Evolutionary conservation across 768 basidiomycete species (phyloP).

Genomic region (Leccinellum luteum): DNA sequence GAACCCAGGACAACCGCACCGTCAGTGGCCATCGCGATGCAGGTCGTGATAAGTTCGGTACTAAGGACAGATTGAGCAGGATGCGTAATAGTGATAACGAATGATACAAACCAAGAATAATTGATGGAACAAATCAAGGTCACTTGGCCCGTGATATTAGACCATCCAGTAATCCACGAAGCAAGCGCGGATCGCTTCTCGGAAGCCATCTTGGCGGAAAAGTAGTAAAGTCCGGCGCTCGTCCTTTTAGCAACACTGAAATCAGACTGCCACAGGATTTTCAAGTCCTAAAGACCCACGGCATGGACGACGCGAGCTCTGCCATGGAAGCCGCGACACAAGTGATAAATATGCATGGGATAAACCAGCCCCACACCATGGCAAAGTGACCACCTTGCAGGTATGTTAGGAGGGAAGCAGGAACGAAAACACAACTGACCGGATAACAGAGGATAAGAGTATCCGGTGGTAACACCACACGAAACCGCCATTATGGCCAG

Average conservation of each 20-base stretch:
- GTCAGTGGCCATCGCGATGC: constrained; percentile 24
- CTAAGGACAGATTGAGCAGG: constrained; percentile 3
- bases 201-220: constrained; percentile 28
- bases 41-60: constrained; percentile 17
- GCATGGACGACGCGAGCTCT: constrained; percentile 9
- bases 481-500: constrained; percentile 24
- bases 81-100: not conserved
- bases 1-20: constrained; percentile 17
- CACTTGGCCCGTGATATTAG: constrained; percentile 27
- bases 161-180: constrained; percentile 31
- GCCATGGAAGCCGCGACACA: constrained; percentile 12
- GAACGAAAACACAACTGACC: not conserved
- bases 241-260: constrained; percentile 8
- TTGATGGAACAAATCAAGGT: constrained; percentile 26
- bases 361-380: constrained; percentile 8
- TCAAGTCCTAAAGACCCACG: not conserved
- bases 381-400: not conserved
- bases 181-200: constrained; percentile 24
- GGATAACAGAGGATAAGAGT: not conserved
- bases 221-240: constrained; percentile 29
- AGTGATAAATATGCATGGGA: constrained; percentile 10
- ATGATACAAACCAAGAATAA: constrained; percentile 15
- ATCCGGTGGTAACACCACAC: constrained; percentile 14
- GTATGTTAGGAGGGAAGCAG: not conserved
- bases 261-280: not conserved